Evolutionary conservation across 106 monocot species (phyloP), one percentile per base, ranked within the genome.

Genomic region (Dendrobium nobile): DNA sequence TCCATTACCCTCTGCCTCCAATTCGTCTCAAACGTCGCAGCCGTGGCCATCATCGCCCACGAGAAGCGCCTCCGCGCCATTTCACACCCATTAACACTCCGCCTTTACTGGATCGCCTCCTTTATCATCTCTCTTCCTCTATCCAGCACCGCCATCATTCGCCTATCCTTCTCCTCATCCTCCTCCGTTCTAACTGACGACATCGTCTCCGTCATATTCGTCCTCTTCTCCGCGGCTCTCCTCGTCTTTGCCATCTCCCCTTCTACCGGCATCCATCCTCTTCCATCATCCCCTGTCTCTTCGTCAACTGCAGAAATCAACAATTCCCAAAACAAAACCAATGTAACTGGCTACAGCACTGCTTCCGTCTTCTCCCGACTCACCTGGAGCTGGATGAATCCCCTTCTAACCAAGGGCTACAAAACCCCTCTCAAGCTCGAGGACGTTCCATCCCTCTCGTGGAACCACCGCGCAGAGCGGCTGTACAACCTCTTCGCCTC

Each of bases 321-420:
- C 22, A 22, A 33, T 3, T 18, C 17, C 27, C 11, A 26, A 20
- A 67, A 40, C 41, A 59, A 70, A 41, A 4, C n/a, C 1, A 68
- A 77, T 48, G 84, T 87, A 28, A 96, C 91, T 26, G 68, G 42
- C 7, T 97, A 87, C 90, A 78, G 84, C 67, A 70, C 73, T 22
- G 94, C 94, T 5, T 89, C 94, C 48, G 3, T 92, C 42, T 43
- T 86, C 64, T 97, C 96, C 37, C 88, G 84, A 27, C 28, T 74
- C 37, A 84, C 87, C 28, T 94, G 82, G 86, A 56, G 47, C 44
- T 97, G 96, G 96, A 88, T 97, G 85, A 92, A 92, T 76, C 94
- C 94, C 0, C 80, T 97, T 40, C 85, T 97, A n/a, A 10, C 74
- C 6, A 88, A 91, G 84, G 96, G 96, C 33, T 89, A 92, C 87